phyloP scores from a whole-genome alignment of 2,329 filamentous ascomycete genomes.

The Fusarium sp. region DNA sequence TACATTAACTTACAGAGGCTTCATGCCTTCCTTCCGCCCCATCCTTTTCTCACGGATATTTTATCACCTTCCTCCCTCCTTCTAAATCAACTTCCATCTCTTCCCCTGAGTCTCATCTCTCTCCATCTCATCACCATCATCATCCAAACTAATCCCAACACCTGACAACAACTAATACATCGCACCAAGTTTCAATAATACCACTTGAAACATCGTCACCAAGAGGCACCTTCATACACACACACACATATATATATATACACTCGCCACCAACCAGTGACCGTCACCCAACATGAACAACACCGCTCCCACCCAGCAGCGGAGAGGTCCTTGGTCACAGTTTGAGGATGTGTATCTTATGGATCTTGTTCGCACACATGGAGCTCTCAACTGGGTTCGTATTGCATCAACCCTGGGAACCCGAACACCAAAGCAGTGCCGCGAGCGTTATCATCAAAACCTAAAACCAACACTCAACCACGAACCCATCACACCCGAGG shows the following conservation, averaged over 20 bases:
- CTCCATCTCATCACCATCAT: not conserved
- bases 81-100: constrained; percentile 16
- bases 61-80: constrained; percentile 41
- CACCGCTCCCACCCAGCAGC: constrained; percentile 28
- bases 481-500: constrained; percentile 75
- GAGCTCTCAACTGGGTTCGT: constrained; percentile 88
- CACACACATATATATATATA: not conserved
- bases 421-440: constrained; percentile 91
- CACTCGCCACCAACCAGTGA: not conserved
- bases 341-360: constrained; percentile 78
- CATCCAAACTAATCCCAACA: not conserved
- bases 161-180: not conserved
- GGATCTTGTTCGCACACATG: constrained; percentile 75
- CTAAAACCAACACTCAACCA: constrained; percentile 81
- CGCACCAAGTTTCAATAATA: not conserved
- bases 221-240: not conserved
- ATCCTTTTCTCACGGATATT: constrained; percentile 39
- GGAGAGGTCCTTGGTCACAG: constrained; percentile 84
- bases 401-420: constrained; percentile 81
- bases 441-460: constrained; percentile 94
- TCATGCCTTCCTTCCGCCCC: constrained; percentile 39
- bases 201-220: not conserved
- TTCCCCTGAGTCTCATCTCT: constrained; percentile 17
- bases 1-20: constrained; percentile 39
- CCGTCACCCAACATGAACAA: constrained; percentile 26